Base-by-base conservation (phyloP, 1,284 basidiomycete species). In the Ustilago tritici region DNA sequence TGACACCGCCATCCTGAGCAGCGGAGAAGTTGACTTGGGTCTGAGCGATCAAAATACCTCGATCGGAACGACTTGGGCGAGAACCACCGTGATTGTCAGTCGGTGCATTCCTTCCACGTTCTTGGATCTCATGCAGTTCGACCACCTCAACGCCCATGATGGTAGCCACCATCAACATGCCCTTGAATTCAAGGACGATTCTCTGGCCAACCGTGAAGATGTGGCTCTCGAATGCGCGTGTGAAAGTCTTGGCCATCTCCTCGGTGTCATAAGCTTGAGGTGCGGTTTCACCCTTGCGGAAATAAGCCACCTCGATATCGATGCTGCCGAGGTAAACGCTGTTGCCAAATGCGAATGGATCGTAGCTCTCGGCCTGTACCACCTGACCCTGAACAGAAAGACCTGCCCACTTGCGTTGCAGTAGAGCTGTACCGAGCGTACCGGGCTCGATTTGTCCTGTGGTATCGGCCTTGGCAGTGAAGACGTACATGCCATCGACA, bases 1-100 rank as follows among this genome's bases (percentile, higher is more conserved):
- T 95, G 86, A 99, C 93, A 19, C 89, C 86, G 79, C 92, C 93
- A 56, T 91, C 89, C 0, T 92, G 90, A 3, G 93, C 92, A 86
- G 97, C 96, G 87, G 94, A 88, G 87, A 98, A 92, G 23, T 92
- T 94, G 54, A 99, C 88, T 79, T 97, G 93, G 8, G 95, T 97
- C 86, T 93, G 92, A 70, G 93, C 91, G 90, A 97, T 95, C 47
- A 96, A 81, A 46, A 98, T 90, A 36, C 95, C 96, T 58, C 76
- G 79, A 72, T 80, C 72, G 19, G 65, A 65, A 46, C 67, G 57
- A 35, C 74, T 69, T 0, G 58, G 47, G n/a, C 73, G 68, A 83
- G 59, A 84, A 86, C 32, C 85, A 78, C 4, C 91, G 0, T 75
- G 69, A 31, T 31, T 17, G 12, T 64, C 57, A 12, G 58, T 40